Base-by-base conservation (phyloP, 768 basidiomycete species). In the Dioszegia hungarica region DNA sequence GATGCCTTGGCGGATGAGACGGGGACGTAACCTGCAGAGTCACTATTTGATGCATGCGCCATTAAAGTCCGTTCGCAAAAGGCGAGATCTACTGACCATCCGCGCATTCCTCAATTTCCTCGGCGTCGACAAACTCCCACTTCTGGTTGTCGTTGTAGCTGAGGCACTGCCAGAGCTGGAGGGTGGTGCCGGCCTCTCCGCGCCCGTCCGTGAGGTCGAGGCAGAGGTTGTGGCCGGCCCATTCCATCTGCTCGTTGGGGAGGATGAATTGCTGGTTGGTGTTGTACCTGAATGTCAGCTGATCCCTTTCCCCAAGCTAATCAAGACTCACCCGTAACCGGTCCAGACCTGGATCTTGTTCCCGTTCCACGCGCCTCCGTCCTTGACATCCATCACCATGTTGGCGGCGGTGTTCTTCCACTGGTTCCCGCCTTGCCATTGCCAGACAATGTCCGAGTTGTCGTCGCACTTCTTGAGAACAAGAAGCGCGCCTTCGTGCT, bases 81-180 rank as follows among this genome's bases (percentile, higher is more conserved):
- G 44, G 25, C 25, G 33, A 43, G 12, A 36, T 38, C 28, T 36
- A 51, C 33, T 43, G 44, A 51, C 43, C 51, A 48, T 33, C 56
- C 36, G 44, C 56, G 46, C 56, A 57, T 39, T 44, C 44, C 22
- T 62, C 66, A 41, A 67, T 57, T 41, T 68, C 70, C 31, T 72
- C 70, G 4, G 65, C 62, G 39, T 68, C 67, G 34, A 58, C 59
- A 49, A 66, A 67, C 19, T 44, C 40, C 70, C 70, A 72, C 34
- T 57, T 44, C 48, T 72, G 70, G 54, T 72, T 72, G 29, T 54
- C 45, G 60, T 72, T 72, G 22, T 46, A 38, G 6, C 27, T 8
- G 48, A 27, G 56, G 37, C 70, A 72, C 20, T 49, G 46, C 70
- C 70, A 72, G 37, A 68, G 61, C 39, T 72, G 70, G 28, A 72